Evolutionary conservation across 441 rosid genomes (phyloP), one percentile per base, ranked within the genome.

Genomic region (Theobroma grandiflorum): DNA sequence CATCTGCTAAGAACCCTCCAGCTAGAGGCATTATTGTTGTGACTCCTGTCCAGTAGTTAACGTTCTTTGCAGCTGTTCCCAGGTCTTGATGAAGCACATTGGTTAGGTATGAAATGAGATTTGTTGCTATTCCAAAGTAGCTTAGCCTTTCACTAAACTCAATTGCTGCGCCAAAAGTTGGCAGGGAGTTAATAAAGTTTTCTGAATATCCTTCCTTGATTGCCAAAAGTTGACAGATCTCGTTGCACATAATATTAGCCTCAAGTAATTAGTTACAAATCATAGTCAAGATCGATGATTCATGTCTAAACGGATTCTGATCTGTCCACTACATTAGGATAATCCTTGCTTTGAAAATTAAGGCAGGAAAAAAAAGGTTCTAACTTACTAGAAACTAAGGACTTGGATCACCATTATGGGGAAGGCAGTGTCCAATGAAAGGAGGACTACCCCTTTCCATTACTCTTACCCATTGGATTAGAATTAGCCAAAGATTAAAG

Each of bases 71-170:
- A 0, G 88, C 86, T 7, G 82, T 75, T 62, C 43, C 45, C 5
- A 85, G 50, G 79, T 87, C 86, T 82, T 85, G 84, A 18, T 83
- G 85, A 16, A 85, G 65, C 47, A 81, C 81, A 20, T 26, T 26
- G 43, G 87, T 85, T 14, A 87, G 81, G 79, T 85, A 87, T 3
- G 47, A 2, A 20, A 87, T 85, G 63, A 85, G 79, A n/a, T 82
- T 85, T 1, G 86, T 14, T 2, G 82, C 75, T 53, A 87, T 69
- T 22, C 88, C 88, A 58, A 87, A 87, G 78, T 55, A 83, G 77
- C 79, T 80, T 20, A 87, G 71, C 81, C 88, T 83, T 83, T 85
- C 88, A 42, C 87, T 82, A 68, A 86, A 84, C 76, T 81, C 87
- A 37, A 84, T 83, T 4, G 80, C 87, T 86, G 81, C 79, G 61